Conservation (phyloP, 495 filamentous ascomycete genomes). For the Chaetomium fimeti region DNA sequence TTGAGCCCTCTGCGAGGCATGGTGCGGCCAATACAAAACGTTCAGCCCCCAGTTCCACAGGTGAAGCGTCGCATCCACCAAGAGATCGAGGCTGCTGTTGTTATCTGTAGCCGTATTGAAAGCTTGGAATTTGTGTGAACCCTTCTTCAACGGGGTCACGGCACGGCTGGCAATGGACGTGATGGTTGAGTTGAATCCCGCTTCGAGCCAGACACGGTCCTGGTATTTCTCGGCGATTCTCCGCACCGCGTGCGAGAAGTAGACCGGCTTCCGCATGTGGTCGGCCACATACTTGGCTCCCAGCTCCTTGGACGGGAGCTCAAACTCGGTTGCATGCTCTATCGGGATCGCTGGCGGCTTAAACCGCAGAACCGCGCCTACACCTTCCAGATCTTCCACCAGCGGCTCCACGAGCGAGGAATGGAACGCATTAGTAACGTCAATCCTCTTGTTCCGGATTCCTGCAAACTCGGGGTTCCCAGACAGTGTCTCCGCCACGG, state of each 20-base stretch:
- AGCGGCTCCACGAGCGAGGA: slow-evolving; percentile 47
- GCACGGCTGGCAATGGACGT: background rate
- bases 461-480: background rate
- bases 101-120: too few relatives aligned
- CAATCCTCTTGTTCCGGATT: slow-evolving; percentile 36
- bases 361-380: background rate
- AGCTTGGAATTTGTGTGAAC: too few relatives aligned
- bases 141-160: too few relatives aligned
- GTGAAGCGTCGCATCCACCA: slow-evolving; percentile 44
- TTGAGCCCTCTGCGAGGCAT: slow-evolving; percentile 38
- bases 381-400: slow-evolving; percentile 30
- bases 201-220: background rate
- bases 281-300: background rate
- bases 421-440: slow-evolving; percentile 56
- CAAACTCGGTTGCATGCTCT: background rate
- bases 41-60: slow-evolving; percentile 49
- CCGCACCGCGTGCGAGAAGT: background rate
- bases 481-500: background rate
- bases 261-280: slow-evolving; percentile 1
- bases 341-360: background rate
- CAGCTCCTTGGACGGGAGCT: background rate
- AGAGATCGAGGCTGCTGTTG: too few relatives aligned
- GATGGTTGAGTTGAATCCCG: background rate
- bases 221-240: background rate
- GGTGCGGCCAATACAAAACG: slow-evolving; percentile 43